Percentiles rank a stretch among this genome's conserved stretches.
These are phyloP conservation scores for Geosmithia flava DNA, from an alignment of 2,329 filamentous ascomycete genomes.

Conservation along the genomic window DNA sequence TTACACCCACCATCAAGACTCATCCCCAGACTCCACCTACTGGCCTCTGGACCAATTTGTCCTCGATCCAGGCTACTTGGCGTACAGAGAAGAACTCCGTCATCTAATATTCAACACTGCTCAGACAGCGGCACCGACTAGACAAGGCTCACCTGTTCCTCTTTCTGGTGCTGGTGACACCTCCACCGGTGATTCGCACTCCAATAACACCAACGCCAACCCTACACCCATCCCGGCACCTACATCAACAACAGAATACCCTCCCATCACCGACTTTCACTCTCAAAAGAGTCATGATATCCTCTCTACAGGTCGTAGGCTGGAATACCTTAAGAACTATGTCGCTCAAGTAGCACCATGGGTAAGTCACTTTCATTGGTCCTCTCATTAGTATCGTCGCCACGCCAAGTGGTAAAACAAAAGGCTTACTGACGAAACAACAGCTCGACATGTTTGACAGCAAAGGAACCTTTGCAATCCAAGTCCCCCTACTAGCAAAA, in stretches of 20 bases:
- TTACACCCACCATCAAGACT: slow-evolving; percentile 1
- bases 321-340: slow-evolving; percentile 34
- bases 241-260: background rate
- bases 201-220: too few relatives aligned
- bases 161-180: background rate
- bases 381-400: too few relatives aligned
- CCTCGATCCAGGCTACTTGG: slow-evolving; percentile 27
- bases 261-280: too few relatives aligned
- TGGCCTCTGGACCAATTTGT: slow-evolving; percentile 20
- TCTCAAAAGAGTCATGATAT: slow-evolving; percentile 7
- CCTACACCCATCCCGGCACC: background rate
- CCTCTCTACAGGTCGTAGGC: slow-evolving; percentile 17
- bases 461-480: slow-evolving; percentile 36
- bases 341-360: slow-evolving; percentile 38
- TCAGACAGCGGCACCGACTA: slow-evolving; percentile 26
- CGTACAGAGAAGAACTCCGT: slow-evolving; percentile 31
- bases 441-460: slow-evolving; percentile 47
- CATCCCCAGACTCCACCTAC: slow-evolving; percentile 12
- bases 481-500: slow-evolving; percentile 35
- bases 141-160: slow-evolving; percentile 20
- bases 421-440: background rate
- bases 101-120: slow-evolving; percentile 32
- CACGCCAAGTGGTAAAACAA: too few relatives aligned
- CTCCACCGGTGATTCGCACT: background rate
- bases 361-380: too few relatives aligned